phyloP scores from a whole-genome alignment of 306 rosid species.

The Sechiopsis laciniata region DNA sequence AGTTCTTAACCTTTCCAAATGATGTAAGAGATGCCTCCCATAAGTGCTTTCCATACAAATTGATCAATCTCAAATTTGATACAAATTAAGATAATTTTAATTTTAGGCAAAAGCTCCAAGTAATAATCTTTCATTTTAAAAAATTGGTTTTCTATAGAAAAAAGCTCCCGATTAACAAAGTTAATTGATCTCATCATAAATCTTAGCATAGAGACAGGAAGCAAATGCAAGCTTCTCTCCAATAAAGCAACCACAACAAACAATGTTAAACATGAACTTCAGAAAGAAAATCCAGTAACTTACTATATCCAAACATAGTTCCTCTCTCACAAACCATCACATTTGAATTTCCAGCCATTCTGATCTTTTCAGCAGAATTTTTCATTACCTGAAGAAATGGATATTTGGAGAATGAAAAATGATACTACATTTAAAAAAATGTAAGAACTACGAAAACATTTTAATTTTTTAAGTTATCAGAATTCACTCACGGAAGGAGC shows the following conservation, averaged over 20 bases:
- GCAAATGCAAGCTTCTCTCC: slow-evolving; percentile 11
- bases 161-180: neutral
- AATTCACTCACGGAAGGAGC: slow-evolving; percentile 82
- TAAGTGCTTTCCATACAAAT: neutral
- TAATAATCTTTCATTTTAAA: neutral
- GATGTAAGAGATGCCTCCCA: neutral
- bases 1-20: too few species aligned
- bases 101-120: neutral
- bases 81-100: neutral
- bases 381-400: slow-evolving; percentile 57
- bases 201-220: neutral
- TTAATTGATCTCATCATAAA: neutral
- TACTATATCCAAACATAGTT: slow-evolving; percentile 98
- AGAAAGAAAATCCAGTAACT: slow-evolving; percentile 33
- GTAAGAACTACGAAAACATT: slow-evolving; percentile 11
- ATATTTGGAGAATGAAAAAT: slow-evolving; percentile 23
- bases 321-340: slow-evolving; percentile 99
- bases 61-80: neutral
- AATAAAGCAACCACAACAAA: slow-evolving; percentile 3
- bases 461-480: slow-evolving; percentile 16
- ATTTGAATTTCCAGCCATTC: slow-evolving; percentile 88
- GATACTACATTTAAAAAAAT: slow-evolving; percentile 13
- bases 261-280: neutral
- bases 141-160: neutral
- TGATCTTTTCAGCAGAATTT: slow-evolving; percentile 87